phyloP scores from a whole-genome alignment of 73 alveolate species.

The Urostyla sp. region DNA sequence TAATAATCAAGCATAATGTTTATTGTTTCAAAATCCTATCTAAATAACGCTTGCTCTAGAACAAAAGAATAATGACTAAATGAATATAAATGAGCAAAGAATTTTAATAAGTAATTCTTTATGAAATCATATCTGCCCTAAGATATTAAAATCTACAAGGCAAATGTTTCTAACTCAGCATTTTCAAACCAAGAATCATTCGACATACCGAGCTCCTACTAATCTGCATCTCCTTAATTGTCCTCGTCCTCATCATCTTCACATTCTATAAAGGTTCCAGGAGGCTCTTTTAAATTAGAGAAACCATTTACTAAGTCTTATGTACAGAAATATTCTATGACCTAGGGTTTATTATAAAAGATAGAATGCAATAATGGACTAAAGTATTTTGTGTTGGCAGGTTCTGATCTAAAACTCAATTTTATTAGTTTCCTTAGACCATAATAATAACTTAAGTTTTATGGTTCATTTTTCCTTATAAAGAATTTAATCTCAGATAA shows the following conservation, averaged over 20 bases:
- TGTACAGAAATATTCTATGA: neutral
- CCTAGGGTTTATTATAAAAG: constrained; percentile 2
- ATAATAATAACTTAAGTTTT: constrained; percentile 4
- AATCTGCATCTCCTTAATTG: neutral
- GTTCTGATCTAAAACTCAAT: constrained; percentile 10
- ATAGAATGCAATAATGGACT: constrained; percentile 31
- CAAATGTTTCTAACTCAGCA: constrained; percentile 11
- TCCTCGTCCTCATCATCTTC: constrained; percentile 51
- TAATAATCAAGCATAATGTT: neutral
- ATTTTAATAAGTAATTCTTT: neutral
- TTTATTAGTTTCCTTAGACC: constrained; percentile 7
- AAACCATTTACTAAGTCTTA: constrained; percentile 9
- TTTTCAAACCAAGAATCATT: constrained; percentile 44
- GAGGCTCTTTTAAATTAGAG: constrained; percentile 43
- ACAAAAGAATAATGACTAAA: constrained; percentile 26
- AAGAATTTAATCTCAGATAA: neutral
- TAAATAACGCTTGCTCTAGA: neutral
- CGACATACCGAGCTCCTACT: constrained; percentile 17
- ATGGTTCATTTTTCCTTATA: neutral
- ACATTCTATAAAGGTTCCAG: constrained; percentile 30
- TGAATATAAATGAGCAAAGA: constrained; percentile 4
- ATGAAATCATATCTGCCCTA: neutral
- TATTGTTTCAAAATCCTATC: constrained; percentile 15
- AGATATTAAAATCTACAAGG: neutral
- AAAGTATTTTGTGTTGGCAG: constrained; percentile 45